phyloP scores from a whole-genome alignment of 2,329 filamentous ascomycete genomes.

The Ilyonectria sp. region DNA sequence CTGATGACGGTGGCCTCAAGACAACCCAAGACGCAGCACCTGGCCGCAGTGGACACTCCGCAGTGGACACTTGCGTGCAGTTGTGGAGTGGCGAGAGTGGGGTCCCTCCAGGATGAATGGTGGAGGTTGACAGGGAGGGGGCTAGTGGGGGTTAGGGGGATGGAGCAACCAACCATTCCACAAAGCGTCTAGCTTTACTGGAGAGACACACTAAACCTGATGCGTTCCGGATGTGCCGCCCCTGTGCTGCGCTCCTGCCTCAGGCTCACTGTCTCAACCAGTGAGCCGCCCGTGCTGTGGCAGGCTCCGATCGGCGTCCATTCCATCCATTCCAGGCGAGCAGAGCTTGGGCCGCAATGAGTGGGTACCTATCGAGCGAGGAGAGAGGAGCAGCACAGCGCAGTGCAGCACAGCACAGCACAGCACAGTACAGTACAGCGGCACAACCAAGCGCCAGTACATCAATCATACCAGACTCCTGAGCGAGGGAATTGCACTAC shows the following conservation, averaged over 20 bases:
- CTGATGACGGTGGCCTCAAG: constrained; percentile 28
- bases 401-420: background rate
- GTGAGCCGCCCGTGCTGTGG: constrained; percentile 13
- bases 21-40: constrained; percentile 13
- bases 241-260: constrained; percentile 33
- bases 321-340: constrained; percentile 26
- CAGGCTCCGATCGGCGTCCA: constrained; percentile 9
- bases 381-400: background rate
- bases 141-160: constrained; percentile 5
- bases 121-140: constrained; percentile 15
- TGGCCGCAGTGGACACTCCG: constrained; percentile 10
- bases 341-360: constrained; percentile 9
- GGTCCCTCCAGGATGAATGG: constrained; percentile 14
- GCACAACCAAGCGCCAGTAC: background rate
- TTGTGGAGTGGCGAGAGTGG: constrained; percentile 17
- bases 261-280: constrained; percentile 30
- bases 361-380: background rate
- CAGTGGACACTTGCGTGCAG: constrained; percentile 22
- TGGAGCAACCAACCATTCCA: constrained; percentile 21
- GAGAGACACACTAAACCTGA: constrained; percentile 29
- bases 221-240: constrained; percentile 38
- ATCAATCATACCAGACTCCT: constrained; percentile 19
- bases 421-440: background rate
- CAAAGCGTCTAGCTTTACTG: constrained; percentile 16
- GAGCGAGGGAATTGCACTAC: constrained; percentile 13